Percentiles rank a stretch among this genome's conserved stretches.
Evolutionary conservation across 805 yeast genomes (phyloP).

Genomic region (Candida sithepensis): DNA sequence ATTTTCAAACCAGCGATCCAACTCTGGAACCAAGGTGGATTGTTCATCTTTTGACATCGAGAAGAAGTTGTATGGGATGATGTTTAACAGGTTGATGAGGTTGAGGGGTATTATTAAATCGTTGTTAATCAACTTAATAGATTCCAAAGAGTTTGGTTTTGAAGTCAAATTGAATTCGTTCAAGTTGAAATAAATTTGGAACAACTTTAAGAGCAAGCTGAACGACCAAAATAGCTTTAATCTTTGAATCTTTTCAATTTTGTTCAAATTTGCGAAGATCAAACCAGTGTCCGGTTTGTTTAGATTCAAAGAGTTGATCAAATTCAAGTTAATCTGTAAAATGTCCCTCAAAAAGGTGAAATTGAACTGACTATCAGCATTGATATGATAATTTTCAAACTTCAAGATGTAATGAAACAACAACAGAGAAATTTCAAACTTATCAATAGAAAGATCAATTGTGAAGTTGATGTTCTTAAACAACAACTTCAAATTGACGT

Average conservation of each 20-base stretch:
- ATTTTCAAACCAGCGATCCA: constrained; percentile 25
- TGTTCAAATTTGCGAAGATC: constrained; percentile 1
- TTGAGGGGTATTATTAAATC: constrained; percentile 33
- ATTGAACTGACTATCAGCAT: constrained; percentile 25
- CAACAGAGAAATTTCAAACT: constrained; percentile 47
- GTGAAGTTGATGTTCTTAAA: constrained; percentile 43
- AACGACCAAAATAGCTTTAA: constrained; percentile 43
- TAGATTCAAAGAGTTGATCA: constrained; percentile 44
- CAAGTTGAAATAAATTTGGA: constrained; percentile 28
- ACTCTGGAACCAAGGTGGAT: constrained; percentile 18
- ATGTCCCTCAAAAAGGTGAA: constrained; percentile 39
- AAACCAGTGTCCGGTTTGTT: constrained; percentile 9
- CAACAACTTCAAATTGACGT: constrained; percentile 41
- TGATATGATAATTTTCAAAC: constrained; percentile 28
- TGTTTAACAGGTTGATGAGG: constrained; percentile 30
- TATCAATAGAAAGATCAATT: constrained; percentile 42
- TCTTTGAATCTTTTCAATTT: constrained; percentile 29
- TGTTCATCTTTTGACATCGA: constrained; percentile 11
- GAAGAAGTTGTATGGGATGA: constrained; percentile 30
- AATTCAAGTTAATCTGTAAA: constrained; percentile 36
- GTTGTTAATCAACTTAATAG: constrained; percentile 30
- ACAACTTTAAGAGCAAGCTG: constrained; percentile 30
- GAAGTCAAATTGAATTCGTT: constrained; percentile 16
- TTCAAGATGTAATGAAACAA: constrained; percentile 46
- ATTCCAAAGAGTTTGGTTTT: constrained; percentile 33